phyloP scores from a whole-genome alignment of 176 grass and related monocot genomes.

The Saccharum officinarum region DNA sequence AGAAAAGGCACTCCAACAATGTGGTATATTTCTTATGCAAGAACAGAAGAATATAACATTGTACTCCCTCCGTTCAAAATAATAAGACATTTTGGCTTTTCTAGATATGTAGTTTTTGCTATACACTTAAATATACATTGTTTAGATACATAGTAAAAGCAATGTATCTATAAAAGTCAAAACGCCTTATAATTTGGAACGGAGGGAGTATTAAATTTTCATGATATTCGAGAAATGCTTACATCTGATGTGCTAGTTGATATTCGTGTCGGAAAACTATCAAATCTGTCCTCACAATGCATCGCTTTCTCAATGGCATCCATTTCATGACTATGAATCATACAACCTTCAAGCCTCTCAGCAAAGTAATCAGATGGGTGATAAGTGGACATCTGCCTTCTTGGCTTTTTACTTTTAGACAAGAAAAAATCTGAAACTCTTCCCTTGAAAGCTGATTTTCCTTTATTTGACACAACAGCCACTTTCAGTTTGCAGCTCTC shows the following conservation, averaged over 20 bases:
- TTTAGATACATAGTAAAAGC: too few relatives aligned
- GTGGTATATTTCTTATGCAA: not conserved
- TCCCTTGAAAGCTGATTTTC: slow-evolving; percentile 59
- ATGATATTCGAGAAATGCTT: slow-evolving; percentile 8
- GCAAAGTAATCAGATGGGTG: slow-evolving; percentile 22
- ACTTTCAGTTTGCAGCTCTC: slow-evolving; percentile 36
- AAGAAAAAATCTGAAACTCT: slow-evolving; percentile 87
- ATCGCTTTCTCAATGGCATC: slow-evolving; percentile 2
- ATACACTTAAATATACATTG: too few relatives aligned
- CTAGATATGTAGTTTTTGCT: too few relatives aligned
- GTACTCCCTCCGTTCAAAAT: too few relatives aligned
- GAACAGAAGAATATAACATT: not conserved
- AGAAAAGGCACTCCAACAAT: not conserved
- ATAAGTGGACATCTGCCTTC: slow-evolving; percentile 35
- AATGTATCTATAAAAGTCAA: too few relatives aligned
- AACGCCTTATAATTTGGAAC: too few relatives aligned
- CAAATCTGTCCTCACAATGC: not conserved
- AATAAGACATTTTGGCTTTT: too few relatives aligned
- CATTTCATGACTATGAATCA: slow-evolving; percentile 5
- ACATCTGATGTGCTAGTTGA: slow-evolving; percentile 39
- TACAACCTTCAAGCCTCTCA: slow-evolving; percentile 25
- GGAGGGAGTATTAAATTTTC: not conserved
- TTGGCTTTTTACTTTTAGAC: slow-evolving; percentile 56
- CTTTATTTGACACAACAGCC: slow-evolving; percentile 44
- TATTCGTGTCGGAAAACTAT: slow-evolving; percentile 20